Percentiles rank a stretch among this genome's conserved stretches.
phyloP scores from a whole-genome alignment of 1,284 basidiomycete species.

The Hymenochaete sp. region DNA sequence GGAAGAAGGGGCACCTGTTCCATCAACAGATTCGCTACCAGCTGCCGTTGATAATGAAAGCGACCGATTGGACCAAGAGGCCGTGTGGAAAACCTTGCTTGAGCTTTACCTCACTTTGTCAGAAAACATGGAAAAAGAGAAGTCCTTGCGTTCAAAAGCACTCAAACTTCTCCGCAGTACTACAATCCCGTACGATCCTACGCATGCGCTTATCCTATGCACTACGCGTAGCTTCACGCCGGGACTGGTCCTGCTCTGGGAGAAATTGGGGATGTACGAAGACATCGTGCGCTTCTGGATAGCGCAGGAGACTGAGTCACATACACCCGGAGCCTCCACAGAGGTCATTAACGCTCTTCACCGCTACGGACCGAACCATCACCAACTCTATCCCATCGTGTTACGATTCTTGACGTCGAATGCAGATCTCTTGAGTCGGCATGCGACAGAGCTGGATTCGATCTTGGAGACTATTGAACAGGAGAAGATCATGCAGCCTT shows the following conservation, averaged over 20 bases:
- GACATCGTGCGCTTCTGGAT: conserved; percentile 92
- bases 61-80: conserved; percentile 67
- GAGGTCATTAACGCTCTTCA: conserved; percentile 69
- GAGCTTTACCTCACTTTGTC: conserved; percentile 80
- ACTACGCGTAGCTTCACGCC: conserved; percentile 74
- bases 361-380: conserved; percentile 64
- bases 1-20: conserved; percentile 27
- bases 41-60: conserved; percentile 38
- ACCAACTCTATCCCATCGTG: conserved; percentile 82
- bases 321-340: conserved; percentile 38
- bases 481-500: conserved; percentile 75
- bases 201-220: conserved; percentile 90
- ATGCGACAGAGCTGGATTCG: conserved; percentile 60
- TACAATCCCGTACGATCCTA: conserved; percentile 76
- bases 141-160: conserved; percentile 45
- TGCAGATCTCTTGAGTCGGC: conserved; percentile 56
- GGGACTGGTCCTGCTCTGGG: conserved; percentile 87
- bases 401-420: conserved; percentile 83
- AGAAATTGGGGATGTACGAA: conserved; percentile 92
- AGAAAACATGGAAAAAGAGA: conserved; percentile 19
- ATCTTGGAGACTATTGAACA: conserved; percentile 75
- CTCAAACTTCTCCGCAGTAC: conserved; percentile 56
- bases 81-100: conserved; percentile 93
- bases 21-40: conserved; percentile 19
- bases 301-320: conserved; percentile 45